phyloP scores from a whole-genome alignment of 1,139 yeast species.

The Komagataea norvegica region DNA sequence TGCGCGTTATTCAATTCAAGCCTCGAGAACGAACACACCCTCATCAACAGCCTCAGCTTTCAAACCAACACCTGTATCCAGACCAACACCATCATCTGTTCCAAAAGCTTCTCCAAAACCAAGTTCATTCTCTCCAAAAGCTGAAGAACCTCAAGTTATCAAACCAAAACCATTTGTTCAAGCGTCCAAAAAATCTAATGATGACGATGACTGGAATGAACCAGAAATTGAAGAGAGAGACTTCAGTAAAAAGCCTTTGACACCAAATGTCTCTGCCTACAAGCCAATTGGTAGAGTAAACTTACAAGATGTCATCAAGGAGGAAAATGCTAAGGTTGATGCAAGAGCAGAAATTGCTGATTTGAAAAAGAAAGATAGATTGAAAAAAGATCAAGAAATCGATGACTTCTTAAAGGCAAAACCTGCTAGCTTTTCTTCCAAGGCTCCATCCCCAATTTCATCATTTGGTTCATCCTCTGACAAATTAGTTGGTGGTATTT shows the following conservation, averaged over 20 bases:
- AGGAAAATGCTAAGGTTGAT: conserved; percentile 35
- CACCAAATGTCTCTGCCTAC: conserved; percentile 43
- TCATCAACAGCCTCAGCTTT: conserved; percentile 19
- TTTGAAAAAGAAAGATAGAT: conserved; percentile 42
- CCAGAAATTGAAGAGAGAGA: conserved; percentile 70
- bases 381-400: conserved; percentile 39
- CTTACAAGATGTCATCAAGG: conserved; percentile 35
- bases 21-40: conserved; percentile 29
- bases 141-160: conserved; percentile 18
- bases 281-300: conserved; percentile 58
- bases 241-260: conserved; percentile 56
- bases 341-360: conserved; percentile 36
- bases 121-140: conserved; percentile 14
- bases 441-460: conserved; percentile 39
- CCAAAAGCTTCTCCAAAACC: conserved; percentile 36
- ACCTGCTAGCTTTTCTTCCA: conserved; percentile 49
- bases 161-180: conserved; percentile 23
- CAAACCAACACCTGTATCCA: conserved; percentile 19
- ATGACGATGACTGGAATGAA: conserved; percentile 59
- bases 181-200: conserved; percentile 20
- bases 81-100: conserved; percentile 44
- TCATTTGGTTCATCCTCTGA: conserved; percentile 34
- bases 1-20: conserved; percentile 80
- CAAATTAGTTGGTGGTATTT: conserved; percentile 57
- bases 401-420: conserved; percentile 40